Evolutionary conservation across 2,329 filamentous ascomycete species (phyloP).

Genomic region (Fusarium nygamai): DNA sequence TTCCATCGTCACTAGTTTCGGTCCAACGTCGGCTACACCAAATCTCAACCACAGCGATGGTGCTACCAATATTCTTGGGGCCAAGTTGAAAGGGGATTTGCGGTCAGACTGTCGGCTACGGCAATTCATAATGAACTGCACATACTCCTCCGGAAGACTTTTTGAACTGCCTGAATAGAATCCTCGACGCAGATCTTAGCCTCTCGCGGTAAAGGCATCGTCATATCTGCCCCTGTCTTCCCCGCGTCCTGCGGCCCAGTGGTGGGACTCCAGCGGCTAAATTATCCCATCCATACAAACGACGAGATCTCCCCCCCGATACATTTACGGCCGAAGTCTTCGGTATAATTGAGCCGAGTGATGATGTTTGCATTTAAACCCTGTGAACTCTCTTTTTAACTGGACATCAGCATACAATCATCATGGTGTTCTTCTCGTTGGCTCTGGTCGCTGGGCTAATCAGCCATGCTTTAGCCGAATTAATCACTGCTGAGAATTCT

Average conservation of each 20-base stretch:
- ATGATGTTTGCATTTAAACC: not conserved
- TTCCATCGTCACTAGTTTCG: accelerated
- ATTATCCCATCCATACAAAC: conserved; percentile 9
- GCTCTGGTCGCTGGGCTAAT: not conserved
- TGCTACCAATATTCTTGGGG: accelerated
- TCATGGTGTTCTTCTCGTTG: conserved; percentile 1
- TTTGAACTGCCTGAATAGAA: not conserved
- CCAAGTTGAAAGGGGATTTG: accelerated
- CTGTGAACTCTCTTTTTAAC: accelerated
- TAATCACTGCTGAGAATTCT: conserved; percentile 24
- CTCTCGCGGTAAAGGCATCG: not conserved
- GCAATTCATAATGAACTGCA: not conserved
- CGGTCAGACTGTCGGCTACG: not conserved
- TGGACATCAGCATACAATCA: accelerated
- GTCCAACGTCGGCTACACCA: not conserved
- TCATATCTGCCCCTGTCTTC: conserved; percentile 1
- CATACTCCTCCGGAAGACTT: not conserved
- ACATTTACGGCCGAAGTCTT: not conserved
- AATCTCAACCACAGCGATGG: not conserved
- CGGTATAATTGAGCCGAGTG: conserved; percentile 9
- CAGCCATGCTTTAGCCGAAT: not conserved
- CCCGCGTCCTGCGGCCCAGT: not conserved
- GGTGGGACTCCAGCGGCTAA: not conserved
- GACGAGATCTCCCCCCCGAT: not conserved
- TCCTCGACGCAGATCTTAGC: not conserved